Evolutionary conservation across 345 rosid species (phyloP), one percentile per base, ranked within the genome.

Genomic region (Salix arbutifolia): DNA sequence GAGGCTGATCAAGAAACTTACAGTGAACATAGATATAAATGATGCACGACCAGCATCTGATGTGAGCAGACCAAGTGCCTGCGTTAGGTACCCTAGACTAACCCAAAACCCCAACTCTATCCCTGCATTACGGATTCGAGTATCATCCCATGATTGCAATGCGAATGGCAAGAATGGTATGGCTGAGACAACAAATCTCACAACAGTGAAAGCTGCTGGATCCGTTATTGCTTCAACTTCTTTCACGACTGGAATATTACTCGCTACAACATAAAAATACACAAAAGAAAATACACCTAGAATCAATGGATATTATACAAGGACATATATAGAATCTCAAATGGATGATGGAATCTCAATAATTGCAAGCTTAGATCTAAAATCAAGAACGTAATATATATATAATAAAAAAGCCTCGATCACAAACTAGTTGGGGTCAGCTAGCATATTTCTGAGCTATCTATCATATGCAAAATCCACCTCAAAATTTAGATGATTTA

Each of bases 71-170:
- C 92, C 90, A 50, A 91, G 81, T 16, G 90, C 90, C 79, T 89
- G 91, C 80, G 81, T 82, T 25, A 89, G 79, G 78, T 89, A 89
- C 12, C 91, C 91, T 30, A 90, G 78, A 83, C 90, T 85, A 69
- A 85, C 84, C 90, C 91, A 90, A 18, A 90, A 40, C 26, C 96
- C 93, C 85, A 91, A 84, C 86, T 89, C 93, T 58, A 87, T 79
- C 70, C 90, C 93, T 2, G 90, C 86, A 78, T 87, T 84, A 31
- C 86, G 85, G 40, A 85, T 91, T 33, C 85, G 42, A 17, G 71
- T 83, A 82, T 85, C 86, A 10, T 79, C 81, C 79, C 83, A 58
- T 12, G 91, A 85, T 72, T 53, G 72, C 44, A 76, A 31, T 66
- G 89, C 83, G 76, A 87, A 84, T 19, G 90, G 93, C 26, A 88